These are phyloP conservation scores for Priceomyces carsonii DNA, from an alignment of 805 yeast species.

Conservation along the genomic window DNA sequence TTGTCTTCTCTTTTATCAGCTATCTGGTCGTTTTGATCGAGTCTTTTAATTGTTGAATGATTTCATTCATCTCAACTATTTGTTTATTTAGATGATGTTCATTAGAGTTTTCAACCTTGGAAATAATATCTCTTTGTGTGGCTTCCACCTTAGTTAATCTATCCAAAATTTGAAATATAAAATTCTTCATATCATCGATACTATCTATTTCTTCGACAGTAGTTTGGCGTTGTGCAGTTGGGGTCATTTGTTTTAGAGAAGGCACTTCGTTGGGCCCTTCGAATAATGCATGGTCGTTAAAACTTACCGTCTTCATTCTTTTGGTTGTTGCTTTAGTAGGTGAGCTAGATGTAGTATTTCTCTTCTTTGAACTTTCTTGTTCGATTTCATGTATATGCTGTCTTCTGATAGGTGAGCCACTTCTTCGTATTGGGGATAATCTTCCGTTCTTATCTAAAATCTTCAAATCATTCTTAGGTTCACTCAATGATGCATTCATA, in stretches of 20 bases:
- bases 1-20: too few relatives aligned
- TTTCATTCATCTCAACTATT: constrained; percentile 1
- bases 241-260: too few relatives aligned
- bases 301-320: constrained; percentile 7
- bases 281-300: constrained; percentile 4
- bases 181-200: constrained; percentile 2
- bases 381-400: constrained; percentile 31
- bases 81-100: neutral
- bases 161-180: constrained; percentile 4
- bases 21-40: too few relatives aligned
- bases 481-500: too few relatives aligned
- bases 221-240: too few relatives aligned
- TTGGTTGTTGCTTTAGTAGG: neutral
- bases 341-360: constrained; percentile 13
- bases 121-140: constrained; percentile 4
- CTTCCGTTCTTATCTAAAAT: neutral
- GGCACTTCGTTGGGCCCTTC: constrained; percentile 1
- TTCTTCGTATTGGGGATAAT: constrained; percentile 26
- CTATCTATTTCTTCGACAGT: too few relatives aligned
- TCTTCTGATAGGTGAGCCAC: constrained; percentile 38
- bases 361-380: constrained; percentile 15
- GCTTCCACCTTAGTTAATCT: constrained; percentile 9
- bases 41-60: neutral
- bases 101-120: constrained; percentile 1
- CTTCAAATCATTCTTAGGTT: neutral